Percentiles rank a stretch among this genome's conserved stretches.
Evolutionary conservation across 176 grass and related monocot genomes (phyloP).

Genomic region (Cenchrus americanus): DNA sequence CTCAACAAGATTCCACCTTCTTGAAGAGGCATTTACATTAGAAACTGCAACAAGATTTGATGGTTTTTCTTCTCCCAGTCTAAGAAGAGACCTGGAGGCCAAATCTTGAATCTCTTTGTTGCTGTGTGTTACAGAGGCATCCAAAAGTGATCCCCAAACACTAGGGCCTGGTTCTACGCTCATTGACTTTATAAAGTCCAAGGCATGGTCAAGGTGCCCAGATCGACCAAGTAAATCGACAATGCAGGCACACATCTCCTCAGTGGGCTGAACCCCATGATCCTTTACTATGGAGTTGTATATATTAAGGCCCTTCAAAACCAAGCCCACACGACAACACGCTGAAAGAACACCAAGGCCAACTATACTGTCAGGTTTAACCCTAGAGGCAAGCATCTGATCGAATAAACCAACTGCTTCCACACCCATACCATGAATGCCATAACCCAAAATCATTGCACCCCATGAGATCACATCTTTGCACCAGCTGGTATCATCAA

Average conservation of each 20-base stretch:
- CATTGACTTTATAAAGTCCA: slow-evolving; percentile 70
- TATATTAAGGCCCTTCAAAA: slow-evolving; percentile 59
- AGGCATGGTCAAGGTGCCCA: slow-evolving; percentile 48
- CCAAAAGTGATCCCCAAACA: slow-evolving; percentile 75
- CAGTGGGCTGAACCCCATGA: slow-evolving; percentile 54
- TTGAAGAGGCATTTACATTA: slow-evolving; percentile 66
- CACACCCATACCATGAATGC: slow-evolving; percentile 60
- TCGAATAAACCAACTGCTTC: slow-evolving; percentile 65
- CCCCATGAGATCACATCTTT: slow-evolving; percentile 80
- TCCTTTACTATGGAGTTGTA: slow-evolving; percentile 59
- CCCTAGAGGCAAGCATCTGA: slow-evolving; percentile 52
- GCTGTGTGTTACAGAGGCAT: slow-evolving; percentile 58
- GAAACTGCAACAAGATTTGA: slow-evolving; percentile 65
- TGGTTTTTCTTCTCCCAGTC: slow-evolving; percentile 48
- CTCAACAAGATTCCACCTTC: slow-evolving; percentile 66
- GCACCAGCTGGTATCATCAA: slow-evolving; percentile 58
- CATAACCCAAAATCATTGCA: slow-evolving; percentile 62
- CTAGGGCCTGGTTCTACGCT: slow-evolving; percentile 46
- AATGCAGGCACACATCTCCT: slow-evolving; percentile 70
- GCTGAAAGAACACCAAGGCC: slow-evolving; percentile 68
- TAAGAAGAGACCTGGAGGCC: slow-evolving; percentile 56
- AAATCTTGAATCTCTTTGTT: slow-evolving; percentile 65
- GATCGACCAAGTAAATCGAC: slow-evolving; percentile 68
- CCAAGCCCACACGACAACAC: slow-evolving; percentile 53
- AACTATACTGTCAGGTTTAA: slow-evolving; percentile 61